Conservation (phyloP, 1,284 basidiomycete genomes). For the Mycosarcoma mackinlayi region DNA sequence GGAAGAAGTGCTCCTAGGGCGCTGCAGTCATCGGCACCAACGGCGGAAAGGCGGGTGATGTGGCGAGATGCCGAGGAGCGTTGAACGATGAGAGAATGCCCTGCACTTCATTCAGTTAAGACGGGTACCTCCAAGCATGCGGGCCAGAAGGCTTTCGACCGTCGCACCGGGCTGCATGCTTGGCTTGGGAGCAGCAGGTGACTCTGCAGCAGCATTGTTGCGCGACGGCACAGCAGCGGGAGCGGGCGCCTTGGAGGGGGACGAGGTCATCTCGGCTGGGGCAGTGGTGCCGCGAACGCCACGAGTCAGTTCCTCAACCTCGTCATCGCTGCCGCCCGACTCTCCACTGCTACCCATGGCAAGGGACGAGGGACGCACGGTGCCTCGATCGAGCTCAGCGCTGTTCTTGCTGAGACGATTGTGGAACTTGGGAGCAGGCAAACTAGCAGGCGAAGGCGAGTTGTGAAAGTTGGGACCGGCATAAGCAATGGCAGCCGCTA, state of each 20-base stretch:
- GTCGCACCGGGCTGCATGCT: conserved; percentile 45
- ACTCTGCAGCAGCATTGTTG: conserved; percentile 16
- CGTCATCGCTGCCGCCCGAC: conserved; percentile 42
- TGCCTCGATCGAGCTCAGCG: conserved; percentile 25
- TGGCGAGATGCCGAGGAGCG: too few species aligned
- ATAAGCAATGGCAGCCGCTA: conserved; percentile 51
- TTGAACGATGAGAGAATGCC: too few species aligned
- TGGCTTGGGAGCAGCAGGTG: conserved; percentile 33
- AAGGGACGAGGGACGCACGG: conserved; percentile 29
- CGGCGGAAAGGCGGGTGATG: neutral
- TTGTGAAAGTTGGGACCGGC: conserved; percentile 65
- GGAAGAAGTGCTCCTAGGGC: neutral
- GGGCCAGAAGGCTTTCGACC: conserved; percentile 54
- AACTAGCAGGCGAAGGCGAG: conserved; percentile 60
- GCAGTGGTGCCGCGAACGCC: conserved; percentile 48
- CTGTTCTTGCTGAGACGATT: conserved; percentile 44
- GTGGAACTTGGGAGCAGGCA: conserved; percentile 59
- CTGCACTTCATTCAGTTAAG: conserved; percentile 15
- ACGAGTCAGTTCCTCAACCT: conserved; percentile 31
- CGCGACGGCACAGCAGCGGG: conserved; percentile 18
- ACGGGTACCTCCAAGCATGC: conserved; percentile 50
- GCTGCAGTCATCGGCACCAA: conserved; percentile 1
- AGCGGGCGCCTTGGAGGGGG: conserved; percentile 31
- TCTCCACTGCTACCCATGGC: conserved; percentile 35
- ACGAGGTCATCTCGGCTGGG: conserved; percentile 38